Conservation (phyloP, 2,329 filamentous ascomycete genomes). For the Diaporthe amygdali region DNA sequence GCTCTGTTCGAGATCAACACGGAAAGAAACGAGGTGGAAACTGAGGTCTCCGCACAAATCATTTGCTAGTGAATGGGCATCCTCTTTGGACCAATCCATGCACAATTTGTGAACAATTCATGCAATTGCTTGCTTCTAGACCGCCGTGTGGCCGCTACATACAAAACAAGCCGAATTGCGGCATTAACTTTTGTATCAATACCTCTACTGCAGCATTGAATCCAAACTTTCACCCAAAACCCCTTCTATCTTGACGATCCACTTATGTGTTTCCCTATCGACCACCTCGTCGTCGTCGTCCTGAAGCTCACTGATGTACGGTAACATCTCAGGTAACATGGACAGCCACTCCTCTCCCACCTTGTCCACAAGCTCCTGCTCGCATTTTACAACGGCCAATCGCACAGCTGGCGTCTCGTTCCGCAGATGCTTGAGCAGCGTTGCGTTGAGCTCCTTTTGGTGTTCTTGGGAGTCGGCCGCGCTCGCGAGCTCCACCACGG, state of each 20-base stretch:
- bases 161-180: neutral
- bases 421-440: conserved; percentile 79
- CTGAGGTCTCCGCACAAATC: neutral
- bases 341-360: conserved; percentile 94
- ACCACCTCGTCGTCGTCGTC: conserved; percentile 96
- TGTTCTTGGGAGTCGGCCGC: conserved; percentile 87
- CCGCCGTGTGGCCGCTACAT: neutral
- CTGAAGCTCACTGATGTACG: conserved; percentile 92
- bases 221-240: conserved; percentile 90
- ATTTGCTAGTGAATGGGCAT: neutral
- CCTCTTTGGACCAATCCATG: neutral
- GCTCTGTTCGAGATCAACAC: neutral
- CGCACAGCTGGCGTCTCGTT: conserved; percentile 74
- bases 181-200: neutral
- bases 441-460: conserved; percentile 85
- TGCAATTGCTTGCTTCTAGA: neutral
- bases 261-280: conserved; percentile 85
- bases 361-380: conserved; percentile 79
- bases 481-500: conserved; percentile 79
- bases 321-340: conserved; percentile 92
- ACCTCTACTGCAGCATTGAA: conserved; percentile 80
- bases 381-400: conserved; percentile 80
- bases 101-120: neutral
- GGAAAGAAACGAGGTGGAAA: neutral
- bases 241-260: conserved; percentile 89